Percentiles rank a stretch among this genome's conserved stretches.
Evolutionary conservation across 306 rosid genomes (phyloP).

Genomic region (Urtica urens): DNA sequence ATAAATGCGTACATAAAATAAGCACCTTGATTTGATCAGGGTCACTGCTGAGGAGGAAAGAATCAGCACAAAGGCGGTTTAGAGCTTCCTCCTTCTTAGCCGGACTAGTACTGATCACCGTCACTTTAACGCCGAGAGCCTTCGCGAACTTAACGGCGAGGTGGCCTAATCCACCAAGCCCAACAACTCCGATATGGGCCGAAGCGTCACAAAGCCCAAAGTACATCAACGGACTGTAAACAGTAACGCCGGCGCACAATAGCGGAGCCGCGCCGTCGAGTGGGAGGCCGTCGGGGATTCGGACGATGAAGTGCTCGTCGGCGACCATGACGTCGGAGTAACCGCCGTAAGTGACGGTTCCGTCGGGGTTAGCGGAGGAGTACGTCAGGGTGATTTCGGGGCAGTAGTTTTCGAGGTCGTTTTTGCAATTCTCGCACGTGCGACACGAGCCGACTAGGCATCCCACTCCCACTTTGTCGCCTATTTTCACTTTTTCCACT

Average conservation of each 20-base stretch:
- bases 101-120: slow-evolving; percentile 31
- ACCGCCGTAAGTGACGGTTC: slow-evolving; percentile 33
- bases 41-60: slow-evolving; percentile 8
- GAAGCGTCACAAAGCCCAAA: slow-evolving; percentile 23
- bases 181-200: slow-evolving; percentile 29
- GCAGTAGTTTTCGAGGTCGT: slow-evolving; percentile 23
- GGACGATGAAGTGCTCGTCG: slow-evolving; percentile 12
- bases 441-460: slow-evolving; percentile 25
- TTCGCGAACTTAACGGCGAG: slow-evolving; percentile 43
- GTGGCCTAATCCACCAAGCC: slow-evolving; percentile 39
- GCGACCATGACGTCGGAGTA: slow-evolving; percentile 25
- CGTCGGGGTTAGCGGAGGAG: slow-evolving; percentile 17
- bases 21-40: slow-evolving; percentile 8
- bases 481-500: slow-evolving; percentile 24
- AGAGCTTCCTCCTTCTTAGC: slow-evolving; percentile 29
- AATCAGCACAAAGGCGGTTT: slow-evolving; percentile 9
- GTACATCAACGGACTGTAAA: slow-evolving; percentile 33
- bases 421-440: slow-evolving; percentile 21
- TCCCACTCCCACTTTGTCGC: slow-evolving; percentile 36
- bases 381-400: slow-evolving; percentile 21
- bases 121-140: slow-evolving; percentile 30
- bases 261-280: slow-evolving; percentile 30
- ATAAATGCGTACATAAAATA: not conserved
- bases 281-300: slow-evolving; percentile 18
- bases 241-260: slow-evolving; percentile 39